Evolutionary conservation across 352 stramenopile genomes (phyloP), one percentile per base, ranked within the genome.

Genomic region (Phytophthora cactorum): DNA sequence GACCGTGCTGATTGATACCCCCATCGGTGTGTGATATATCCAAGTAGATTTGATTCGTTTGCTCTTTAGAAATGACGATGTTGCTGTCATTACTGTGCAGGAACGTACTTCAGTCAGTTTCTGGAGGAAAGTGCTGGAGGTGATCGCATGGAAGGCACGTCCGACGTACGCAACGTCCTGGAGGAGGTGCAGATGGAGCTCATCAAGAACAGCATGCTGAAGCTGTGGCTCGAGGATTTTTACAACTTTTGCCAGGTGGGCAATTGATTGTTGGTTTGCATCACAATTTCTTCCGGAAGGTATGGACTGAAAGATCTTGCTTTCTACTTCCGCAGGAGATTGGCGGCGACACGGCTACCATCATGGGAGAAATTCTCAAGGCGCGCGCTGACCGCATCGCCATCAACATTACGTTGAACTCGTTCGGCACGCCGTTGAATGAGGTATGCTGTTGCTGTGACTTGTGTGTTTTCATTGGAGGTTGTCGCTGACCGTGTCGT

Each of bases 351-450:
- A 99, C 97, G 31, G 93, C 86, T n/a, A 73, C 93, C 6, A 97
- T 99, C 63, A 99, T 99, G 97, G 93, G 96, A 34, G 95, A 99
- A 68, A 93, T 99, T 47, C 76, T 98, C 34, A 75, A 84, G 62
- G 96, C 96, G 39, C 91, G 97, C 32, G 98, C 97, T 36, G 98
- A 99, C 75, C 97, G 95, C 45, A 98, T 98, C 55, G 96, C 97
- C 25, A 99, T 99, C 77, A 99, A 99, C 81, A 99, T 99, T 63
- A 99, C 98, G 29, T 84, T 99, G 55, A 99, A 99, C 86, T 99
- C 97, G 41, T 99, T 99, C 66, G 96, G 93, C 51, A 97, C 91
- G 22, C 87, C 85, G 17, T 72, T 97, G 56, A 97, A 97, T 54
- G 90, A 97, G 63, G 76, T 87, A 59, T 8, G 44, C 44, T 41